Conservation (phyloP, 2,329 filamentous ascomycete species). For the Phaeoacremonium minimum region DNA sequence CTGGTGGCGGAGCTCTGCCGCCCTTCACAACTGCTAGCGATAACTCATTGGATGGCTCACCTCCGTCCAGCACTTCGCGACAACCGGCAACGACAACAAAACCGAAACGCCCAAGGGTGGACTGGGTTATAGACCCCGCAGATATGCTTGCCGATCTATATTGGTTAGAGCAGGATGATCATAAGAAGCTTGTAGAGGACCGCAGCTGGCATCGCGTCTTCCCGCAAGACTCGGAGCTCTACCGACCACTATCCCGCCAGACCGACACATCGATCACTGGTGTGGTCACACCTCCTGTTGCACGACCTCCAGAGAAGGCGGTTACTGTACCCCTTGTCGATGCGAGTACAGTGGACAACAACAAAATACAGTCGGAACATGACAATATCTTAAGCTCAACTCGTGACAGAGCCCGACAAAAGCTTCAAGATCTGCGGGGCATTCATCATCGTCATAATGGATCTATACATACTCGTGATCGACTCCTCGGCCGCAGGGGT, state of each 20-base stretch:
- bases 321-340: neutral
- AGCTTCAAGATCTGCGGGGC: slow-evolving; percentile 52
- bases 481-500: slow-evolving; percentile 45
- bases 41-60: slow-evolving; percentile 33
- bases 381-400: slow-evolving; percentile 45
- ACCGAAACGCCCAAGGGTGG: slow-evolving; percentile 67
- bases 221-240: slow-evolving; percentile 28
- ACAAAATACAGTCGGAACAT: slow-evolving; percentile 28
- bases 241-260: slow-evolving; percentile 21
- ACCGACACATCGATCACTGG: slow-evolving; percentile 11
- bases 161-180: slow-evolving; percentile 80
- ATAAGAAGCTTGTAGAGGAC: slow-evolving; percentile 80
- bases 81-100: slow-evolving; percentile 47
- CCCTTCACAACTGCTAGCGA: slow-evolving; percentile 42
- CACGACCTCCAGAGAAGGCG: neutral
- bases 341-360: slow-evolving; percentile 4
- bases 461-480: slow-evolving; percentile 46
- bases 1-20: slow-evolving; percentile 35
- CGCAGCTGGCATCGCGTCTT: slow-evolving; percentile 72
- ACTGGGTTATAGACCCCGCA: slow-evolving; percentile 79
- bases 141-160: slow-evolving; percentile 87
- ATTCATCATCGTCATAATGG: slow-evolving; percentile 50
- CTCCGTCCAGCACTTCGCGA: slow-evolving; percentile 32
- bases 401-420: slow-evolving; percentile 56
- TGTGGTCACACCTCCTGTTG: neutral